Evolutionary conservation across 306 rosid genomes (phyloP).

Genomic region (Lupinus albus): DNA sequence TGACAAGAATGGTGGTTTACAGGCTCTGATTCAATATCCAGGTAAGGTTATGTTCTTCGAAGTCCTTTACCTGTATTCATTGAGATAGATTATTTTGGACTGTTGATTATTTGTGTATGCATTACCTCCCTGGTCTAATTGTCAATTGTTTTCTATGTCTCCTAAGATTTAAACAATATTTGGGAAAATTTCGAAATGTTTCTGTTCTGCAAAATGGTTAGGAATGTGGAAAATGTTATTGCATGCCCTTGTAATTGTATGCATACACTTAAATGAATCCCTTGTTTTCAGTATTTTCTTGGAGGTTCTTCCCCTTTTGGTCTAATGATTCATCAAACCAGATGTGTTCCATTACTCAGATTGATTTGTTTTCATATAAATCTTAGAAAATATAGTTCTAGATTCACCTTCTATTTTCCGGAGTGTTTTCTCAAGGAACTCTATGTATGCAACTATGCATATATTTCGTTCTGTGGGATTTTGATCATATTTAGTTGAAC

Average conservation of each 20-base stretch:
- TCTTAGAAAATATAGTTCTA: not conserved
- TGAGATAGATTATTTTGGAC: constrained; percentile 9
- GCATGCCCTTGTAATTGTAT: not conserved
- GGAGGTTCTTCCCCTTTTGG: not conserved
- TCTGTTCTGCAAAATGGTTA: constrained; percentile 8
- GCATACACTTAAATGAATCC: constrained; percentile 9
- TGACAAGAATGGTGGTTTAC: constrained; percentile 95
- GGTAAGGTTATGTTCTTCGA: constrained; percentile 60
- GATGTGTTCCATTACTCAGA: not conserved
- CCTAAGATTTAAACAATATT: constrained; percentile 10
- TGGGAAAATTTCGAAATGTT: not conserved
- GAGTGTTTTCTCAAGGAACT: constrained; percentile 15
- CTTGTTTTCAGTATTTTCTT: constrained; percentile 7
- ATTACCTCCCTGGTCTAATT: not conserved
- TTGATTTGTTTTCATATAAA: constrained; percentile 10
- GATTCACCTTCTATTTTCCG: not conserved
- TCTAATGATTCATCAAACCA: constrained; percentile 18
- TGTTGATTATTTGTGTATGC: constrained; percentile 19
- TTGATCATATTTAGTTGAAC: constrained; percentile 1
- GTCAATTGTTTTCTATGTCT: constrained; percentile 6
- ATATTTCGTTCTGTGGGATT: constrained; percentile 5
- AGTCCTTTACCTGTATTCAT: constrained; percentile 8
- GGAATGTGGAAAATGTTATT: constrained; percentile 6
- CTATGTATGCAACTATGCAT: not conserved
- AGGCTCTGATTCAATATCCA: constrained; percentile 92